Percentiles rank a stretch among this genome's conserved stretches.
These are phyloP conservation scores for Bipolaris zeicola DNA, from an alignment of 2,329 filamentous ascomycete genomes.

Conservation along the genomic window DNA sequence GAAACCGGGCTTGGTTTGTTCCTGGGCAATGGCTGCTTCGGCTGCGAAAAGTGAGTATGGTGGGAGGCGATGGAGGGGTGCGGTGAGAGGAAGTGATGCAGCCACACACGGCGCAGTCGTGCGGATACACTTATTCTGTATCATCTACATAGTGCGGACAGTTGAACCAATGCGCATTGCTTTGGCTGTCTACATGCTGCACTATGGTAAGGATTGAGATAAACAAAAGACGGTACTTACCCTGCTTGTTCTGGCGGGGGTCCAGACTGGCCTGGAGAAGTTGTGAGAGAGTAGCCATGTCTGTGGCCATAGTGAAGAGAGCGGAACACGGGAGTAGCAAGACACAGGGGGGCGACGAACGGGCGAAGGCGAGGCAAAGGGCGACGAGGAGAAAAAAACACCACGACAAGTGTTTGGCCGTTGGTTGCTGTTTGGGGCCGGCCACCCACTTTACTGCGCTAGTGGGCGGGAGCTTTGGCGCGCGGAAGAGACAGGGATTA, in stretches of 20 bases:
- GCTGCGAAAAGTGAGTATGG: slow-evolving; percentile 60
- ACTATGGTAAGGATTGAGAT: slow-evolving; percentile 12
- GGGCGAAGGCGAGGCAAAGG: not conserved
- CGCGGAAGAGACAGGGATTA: slow-evolving; percentile 4
- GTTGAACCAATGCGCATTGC: not conserved
- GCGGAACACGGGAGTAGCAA: slow-evolving; percentile 2
- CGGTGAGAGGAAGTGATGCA: not conserved
- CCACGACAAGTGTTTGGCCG: slow-evolving; percentile 20
- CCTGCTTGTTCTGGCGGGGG: slow-evolving; percentile 85
- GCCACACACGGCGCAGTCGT: not conserved
- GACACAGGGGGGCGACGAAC: slow-evolving; percentile 2
- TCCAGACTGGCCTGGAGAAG: slow-evolving; percentile 91
- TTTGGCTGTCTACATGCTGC: not conserved
- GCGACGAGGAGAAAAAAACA: not conserved
- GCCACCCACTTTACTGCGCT: slow-evolving; percentile 6
- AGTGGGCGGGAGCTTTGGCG: slow-evolving; percentile 15
- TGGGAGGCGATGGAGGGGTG: slow-evolving; percentile 1
- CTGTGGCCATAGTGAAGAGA: slow-evolving; percentile 60
- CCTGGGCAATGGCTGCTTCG: slow-evolving; percentile 76
- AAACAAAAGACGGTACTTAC: slow-evolving; percentile 56
- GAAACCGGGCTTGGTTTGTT: slow-evolving; percentile 85
- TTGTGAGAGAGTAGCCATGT: slow-evolving; percentile 71
- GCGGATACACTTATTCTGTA: not conserved
- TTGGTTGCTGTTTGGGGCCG: slow-evolving; percentile 23
- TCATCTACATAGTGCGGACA: not conserved